These are phyloP conservation scores for Mimosa pudica DNA, from an alignment of 306 rosid genomes.

Conservation along the genomic window DNA sequence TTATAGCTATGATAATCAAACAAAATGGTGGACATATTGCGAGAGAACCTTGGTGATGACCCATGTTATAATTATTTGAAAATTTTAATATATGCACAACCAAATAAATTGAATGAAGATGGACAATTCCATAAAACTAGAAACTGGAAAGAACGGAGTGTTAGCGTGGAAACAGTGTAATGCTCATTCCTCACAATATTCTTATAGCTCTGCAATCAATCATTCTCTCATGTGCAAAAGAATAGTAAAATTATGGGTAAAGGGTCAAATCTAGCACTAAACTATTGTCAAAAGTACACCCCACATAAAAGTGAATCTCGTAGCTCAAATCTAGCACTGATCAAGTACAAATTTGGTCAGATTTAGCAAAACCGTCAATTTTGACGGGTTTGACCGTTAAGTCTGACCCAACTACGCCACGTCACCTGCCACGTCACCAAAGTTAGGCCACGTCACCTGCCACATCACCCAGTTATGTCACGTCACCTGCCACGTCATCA, in stretches of 20 bases:
- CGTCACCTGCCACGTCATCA: too few relatives aligned
- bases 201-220: constrained; percentile 46
- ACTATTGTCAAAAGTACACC: too few relatives aligned
- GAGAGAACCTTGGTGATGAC: constrained; percentile 42
- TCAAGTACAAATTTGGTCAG: too few relatives aligned
- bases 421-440: too few relatives aligned
- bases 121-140: constrained; percentile 31
- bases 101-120: constrained; percentile 52
- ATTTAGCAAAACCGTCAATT: too few relatives aligned
- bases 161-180: constrained; percentile 41
- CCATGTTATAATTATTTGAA: constrained; percentile 49
- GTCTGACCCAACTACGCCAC: too few relatives aligned
- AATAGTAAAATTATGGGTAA: constrained; percentile 29
- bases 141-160: constrained; percentile 37
- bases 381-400: too few relatives aligned
- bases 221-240: constrained; percentile 41
- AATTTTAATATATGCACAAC: constrained; percentile 53
- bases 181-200: constrained; percentile 42
- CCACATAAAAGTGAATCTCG: too few relatives aligned
- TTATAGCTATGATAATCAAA: constrained; percentile 33
- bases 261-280: too few relatives aligned
- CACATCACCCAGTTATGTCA: too few relatives aligned
- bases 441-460: too few relatives aligned
- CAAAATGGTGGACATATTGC: constrained; percentile 40
- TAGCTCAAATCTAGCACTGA: too few relatives aligned